Conservation (phyloP, 208 protist genomes). For the Leishmania gerbilli region DNA sequence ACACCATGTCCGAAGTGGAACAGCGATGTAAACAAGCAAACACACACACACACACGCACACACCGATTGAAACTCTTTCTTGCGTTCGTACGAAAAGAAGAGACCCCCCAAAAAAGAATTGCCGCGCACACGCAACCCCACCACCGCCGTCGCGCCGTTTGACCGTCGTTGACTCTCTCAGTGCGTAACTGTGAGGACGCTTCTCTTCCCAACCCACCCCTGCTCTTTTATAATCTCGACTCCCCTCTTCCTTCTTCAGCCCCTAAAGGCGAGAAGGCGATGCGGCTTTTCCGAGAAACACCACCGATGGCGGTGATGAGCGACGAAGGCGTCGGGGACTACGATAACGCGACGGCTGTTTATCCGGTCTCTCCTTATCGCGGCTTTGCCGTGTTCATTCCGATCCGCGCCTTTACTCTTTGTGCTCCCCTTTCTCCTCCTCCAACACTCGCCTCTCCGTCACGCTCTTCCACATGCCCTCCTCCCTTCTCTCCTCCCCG, state of each 20-base stretch:
- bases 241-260: neutral
- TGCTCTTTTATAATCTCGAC: neutral
- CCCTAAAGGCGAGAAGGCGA: neutral
- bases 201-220: neutral
- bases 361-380: neutral
- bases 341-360: neutral
- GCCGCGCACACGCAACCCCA: neutral
- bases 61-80: too few relatives aligned
- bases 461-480: neutral
- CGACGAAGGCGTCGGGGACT: neutral
- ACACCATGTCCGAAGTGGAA: neutral
- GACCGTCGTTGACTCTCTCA: neutral
- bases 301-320: neutral
- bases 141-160: neutral
- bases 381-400: neutral
- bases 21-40: neutral
- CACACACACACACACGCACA: neutral
- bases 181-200: neutral
- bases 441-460: neutral
- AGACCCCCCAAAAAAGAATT: neutral
- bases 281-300: neutral
- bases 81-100: neutral
- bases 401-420: neutral
- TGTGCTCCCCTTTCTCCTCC: neutral
- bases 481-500: neutral